Evolutionary conservation across 306 rosid genomes (phyloP).

Genomic region (Sechiopsis laciniata): DNA sequence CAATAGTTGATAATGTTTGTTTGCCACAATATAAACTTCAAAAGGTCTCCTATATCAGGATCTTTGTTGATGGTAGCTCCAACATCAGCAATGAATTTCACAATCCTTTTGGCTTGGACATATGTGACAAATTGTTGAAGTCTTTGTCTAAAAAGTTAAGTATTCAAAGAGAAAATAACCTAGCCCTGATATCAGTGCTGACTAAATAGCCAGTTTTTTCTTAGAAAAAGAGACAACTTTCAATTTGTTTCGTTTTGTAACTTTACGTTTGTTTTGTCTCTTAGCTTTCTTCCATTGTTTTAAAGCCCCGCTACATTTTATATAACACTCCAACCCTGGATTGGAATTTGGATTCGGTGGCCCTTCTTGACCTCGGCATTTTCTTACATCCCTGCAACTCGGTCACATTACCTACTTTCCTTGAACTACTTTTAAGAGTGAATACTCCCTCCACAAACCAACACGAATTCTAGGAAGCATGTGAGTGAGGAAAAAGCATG

Average conservation of each 20-base stretch:
- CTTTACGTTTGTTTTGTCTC: constrained; percentile 47
- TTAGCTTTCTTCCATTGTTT: constrained; percentile 64
- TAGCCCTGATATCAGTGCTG: constrained; percentile 63
- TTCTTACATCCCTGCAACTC: too few species aligned
- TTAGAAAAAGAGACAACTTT: constrained; percentile 64
- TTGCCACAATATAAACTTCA: constrained; percentile 51
- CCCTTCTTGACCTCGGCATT: too few species aligned
- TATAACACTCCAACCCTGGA: too few species aligned
- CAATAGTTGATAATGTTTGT: background rate
- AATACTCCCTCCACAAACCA: too few species aligned
- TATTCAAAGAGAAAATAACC: constrained; percentile 35
- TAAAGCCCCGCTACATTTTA: background rate
- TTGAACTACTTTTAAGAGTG: too few species aligned
- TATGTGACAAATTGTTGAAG: constrained; percentile 42
- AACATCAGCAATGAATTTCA: constrained; percentile 86
- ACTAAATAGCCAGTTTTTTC: constrained; percentile 84
- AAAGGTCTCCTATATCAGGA: constrained; percentile 84
- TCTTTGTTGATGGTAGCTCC: constrained; percentile 73
- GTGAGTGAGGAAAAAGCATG: too few species aligned
- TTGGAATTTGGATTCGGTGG: too few species aligned
- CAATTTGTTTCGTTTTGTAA: background rate
- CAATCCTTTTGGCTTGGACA: constrained; percentile 90
- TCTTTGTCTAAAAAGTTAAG: constrained; percentile 1
- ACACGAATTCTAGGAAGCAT: too few species aligned
- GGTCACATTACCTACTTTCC: too few species aligned